Percentiles rank a stretch among this genome's conserved stretches.
phyloP scores from a whole-genome alignment of 139 green algal genomes.

The Dunaliella primolecta region DNA sequence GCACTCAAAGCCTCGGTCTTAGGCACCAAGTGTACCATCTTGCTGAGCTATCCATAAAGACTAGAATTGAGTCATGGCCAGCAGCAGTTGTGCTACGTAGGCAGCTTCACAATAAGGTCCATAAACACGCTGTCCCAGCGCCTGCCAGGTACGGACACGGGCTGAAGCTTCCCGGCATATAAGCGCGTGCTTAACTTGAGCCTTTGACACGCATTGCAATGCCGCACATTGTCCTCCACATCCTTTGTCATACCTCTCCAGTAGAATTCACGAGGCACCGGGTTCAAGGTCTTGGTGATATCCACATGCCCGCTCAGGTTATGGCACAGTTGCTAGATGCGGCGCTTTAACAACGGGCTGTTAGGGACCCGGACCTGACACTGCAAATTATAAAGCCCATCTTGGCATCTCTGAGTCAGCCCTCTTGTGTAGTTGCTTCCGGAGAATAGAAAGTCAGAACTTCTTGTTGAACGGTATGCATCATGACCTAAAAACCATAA shows the following conservation, averaged over 20 bases:
- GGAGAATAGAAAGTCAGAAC: not conserved
- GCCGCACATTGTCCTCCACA: constrained; percentile 13
- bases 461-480: not conserved
- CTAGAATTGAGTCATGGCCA: constrained; percentile 27
- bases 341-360: not conserved
- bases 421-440: not conserved
- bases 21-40: constrained; percentile 35
- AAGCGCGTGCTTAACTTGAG: constrained; percentile 24
- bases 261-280: constrained; percentile 12
- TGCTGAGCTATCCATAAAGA: constrained; percentile 48
- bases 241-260: constrained; percentile 13
- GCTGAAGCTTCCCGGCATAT: constrained; percentile 15
- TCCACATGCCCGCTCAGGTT: constrained; percentile 8
- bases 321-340: not conserved
- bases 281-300: not conserved
- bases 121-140: constrained; percentile 23
- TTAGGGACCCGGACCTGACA: not conserved
- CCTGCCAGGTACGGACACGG: constrained; percentile 21
- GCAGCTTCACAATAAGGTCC: constrained; percentile 38
- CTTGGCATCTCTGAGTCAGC: not conserved
- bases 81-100: constrained; percentile 11
- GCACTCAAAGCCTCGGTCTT: not conserved
- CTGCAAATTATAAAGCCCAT: not conserved
- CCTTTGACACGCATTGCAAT: constrained; percentile 34
- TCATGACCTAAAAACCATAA: too few species aligned